phyloP scores from a whole-genome alignment of 2,329 filamentous ascomycete species.

The Aspergillus quadrilineatus region DNA sequence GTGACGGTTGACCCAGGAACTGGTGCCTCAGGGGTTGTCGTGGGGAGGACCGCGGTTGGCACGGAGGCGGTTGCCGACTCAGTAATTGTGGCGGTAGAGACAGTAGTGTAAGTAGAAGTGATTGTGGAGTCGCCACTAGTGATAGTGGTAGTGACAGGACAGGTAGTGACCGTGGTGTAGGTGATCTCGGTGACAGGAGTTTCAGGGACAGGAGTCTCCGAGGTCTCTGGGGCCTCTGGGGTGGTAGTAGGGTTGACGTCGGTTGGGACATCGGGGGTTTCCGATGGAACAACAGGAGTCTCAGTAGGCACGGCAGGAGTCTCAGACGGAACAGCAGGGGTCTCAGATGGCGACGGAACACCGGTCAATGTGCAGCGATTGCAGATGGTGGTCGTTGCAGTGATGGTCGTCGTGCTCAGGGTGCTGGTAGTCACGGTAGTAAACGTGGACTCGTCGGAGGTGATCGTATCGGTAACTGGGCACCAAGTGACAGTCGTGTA shows the following conservation, averaged over 20 bases:
- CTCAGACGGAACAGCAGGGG: not conserved
- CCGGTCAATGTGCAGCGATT: constrained; percentile 1
- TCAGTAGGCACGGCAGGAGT: not conserved
- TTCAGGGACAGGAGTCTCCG: not conserved
- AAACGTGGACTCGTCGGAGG: constrained; percentile 12
- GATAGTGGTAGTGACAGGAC: constrained; percentile 33
- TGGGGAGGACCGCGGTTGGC: constrained; percentile 1
- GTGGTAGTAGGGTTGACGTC: constrained; percentile 8
- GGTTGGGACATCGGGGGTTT: not conserved
- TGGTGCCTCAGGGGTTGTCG: not conserved
- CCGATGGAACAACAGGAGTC: not conserved
- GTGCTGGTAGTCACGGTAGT: constrained; percentile 9
- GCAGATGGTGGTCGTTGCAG: constrained; percentile 13
- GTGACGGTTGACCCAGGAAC: constrained; percentile 10
- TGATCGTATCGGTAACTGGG: constrained; percentile 14
- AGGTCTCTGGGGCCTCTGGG: not conserved
- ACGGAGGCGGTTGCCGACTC: constrained; percentile 21
- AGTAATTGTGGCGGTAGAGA: constrained; percentile 50
- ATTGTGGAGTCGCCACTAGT: constrained; percentile 50
- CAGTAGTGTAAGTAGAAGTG: constrained; percentile 56
- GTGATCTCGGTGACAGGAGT: constrained; percentile 20
- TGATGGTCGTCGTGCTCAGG: constrained; percentile 12
- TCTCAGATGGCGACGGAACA: not conserved
- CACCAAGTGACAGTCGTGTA: constrained; percentile 15
- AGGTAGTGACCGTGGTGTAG: constrained; percentile 32